Conservation (phyloP, 192 early-diverging fungal species). For the Coemansia nantahalensis region DNA sequence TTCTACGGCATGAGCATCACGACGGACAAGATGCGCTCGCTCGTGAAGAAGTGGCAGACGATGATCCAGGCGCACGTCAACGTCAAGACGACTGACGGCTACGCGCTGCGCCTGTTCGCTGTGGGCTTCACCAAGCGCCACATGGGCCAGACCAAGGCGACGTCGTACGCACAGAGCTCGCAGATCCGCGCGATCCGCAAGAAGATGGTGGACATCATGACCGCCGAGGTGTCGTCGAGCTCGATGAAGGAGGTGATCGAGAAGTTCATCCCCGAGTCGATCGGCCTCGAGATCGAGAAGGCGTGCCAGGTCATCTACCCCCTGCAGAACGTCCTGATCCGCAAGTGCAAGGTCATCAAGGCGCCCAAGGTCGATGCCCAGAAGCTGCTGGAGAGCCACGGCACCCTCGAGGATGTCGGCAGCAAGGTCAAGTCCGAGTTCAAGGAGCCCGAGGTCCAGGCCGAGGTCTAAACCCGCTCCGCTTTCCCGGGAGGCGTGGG, state of each 20-base stretch:
- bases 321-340: conserved; percentile 92
- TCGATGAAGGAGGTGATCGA: conserved; percentile 94
- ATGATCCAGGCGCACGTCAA: conserved; percentile 97
- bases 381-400: conserved; percentile 97
- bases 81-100: conserved; percentile 99
- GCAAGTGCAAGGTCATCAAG: conserved; percentile 99
- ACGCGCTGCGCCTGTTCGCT: conserved; percentile 95
- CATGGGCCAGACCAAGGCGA: conserved; percentile 94
- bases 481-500: too few relatives aligned
- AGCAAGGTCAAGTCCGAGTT: conserved; percentile 85
- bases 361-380: conserved; percentile 92
- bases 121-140: conserved; percentile 97
- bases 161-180: conserved; percentile 94
- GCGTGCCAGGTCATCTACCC: conserved; percentile 97
- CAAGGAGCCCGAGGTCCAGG: conserved; percentile 79
- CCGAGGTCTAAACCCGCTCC: conserved; percentile 59
- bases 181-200: conserved; percentile 99
- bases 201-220: conserved; percentile 99
- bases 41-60: conserved; percentile 99
- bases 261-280: conserved; percentile 96
- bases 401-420: conserved; percentile 72
- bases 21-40: conserved; percentile 99
- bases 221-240: conserved; percentile 74
- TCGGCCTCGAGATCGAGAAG: conserved; percentile 98
- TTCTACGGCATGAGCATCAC: conserved; percentile 99